A percentile compares a stretch with the other conserved stretches of the same genome.
phyloP scores from a whole-genome alignment of 345 rosid genomes.

The Arabidopsis arenosa region DNA sequence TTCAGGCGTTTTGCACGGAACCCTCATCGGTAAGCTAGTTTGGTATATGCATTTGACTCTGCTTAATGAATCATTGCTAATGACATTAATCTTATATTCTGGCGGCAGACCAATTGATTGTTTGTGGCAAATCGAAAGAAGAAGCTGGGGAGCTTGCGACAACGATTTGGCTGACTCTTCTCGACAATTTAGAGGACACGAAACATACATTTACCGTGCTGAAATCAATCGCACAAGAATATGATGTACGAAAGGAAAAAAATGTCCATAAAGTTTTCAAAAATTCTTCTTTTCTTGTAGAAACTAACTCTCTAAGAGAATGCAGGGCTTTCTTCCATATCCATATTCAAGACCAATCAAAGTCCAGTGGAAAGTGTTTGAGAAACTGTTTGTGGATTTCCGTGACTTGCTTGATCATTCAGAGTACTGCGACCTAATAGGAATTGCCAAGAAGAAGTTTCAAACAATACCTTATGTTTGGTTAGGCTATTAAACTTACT shows the following conservation, averaged over 20 bases:
- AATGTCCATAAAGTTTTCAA: not conserved
- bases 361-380: constrained; percentile 81
- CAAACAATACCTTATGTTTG: constrained; percentile 76
- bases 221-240: constrained; percentile 76
- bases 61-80: constrained; percentile 1
- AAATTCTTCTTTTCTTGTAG: not conserved
- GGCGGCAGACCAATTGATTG: constrained; percentile 80
- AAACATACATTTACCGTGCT: constrained; percentile 72
- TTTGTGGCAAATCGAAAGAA: constrained; percentile 77
- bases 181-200: constrained; percentile 84
- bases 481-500: constrained; percentile 63
- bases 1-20: constrained; percentile 80
- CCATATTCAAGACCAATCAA: constrained; percentile 74
- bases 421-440: constrained; percentile 71
- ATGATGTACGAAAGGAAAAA: constrained; percentile 57
- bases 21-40: constrained; percentile 64
- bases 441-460: constrained; percentile 78
- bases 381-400: constrained; percentile 84
- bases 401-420: constrained; percentile 68
- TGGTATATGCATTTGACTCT: constrained; percentile 1
- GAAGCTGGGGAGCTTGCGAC: constrained; percentile 75
- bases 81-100: not conserved
- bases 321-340: constrained; percentile 80
- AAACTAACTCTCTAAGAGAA: not conserved
- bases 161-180: constrained; percentile 82